Evolutionary conservation across 2,329 filamentous ascomycete genomes (phyloP).

Genomic region (Alternaria sp.): DNA sequence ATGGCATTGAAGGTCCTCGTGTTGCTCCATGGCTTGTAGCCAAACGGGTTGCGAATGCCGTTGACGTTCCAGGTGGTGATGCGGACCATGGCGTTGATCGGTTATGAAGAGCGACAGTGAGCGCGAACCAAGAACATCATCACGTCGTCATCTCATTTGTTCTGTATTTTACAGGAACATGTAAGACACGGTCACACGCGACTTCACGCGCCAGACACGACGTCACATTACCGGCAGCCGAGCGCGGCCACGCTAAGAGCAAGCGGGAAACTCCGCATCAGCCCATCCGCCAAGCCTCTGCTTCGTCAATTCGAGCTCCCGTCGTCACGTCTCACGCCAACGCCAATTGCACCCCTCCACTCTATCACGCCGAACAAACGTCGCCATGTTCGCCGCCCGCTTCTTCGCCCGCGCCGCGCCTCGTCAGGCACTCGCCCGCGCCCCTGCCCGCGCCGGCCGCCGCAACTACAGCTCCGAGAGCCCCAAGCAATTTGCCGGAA

Average conservation of each 20-base stretch:
- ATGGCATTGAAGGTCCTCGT: conserved; percentile 66
- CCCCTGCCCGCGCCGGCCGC: conserved; percentile 66
- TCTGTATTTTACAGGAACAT: not conserved
- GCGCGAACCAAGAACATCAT: conserved; percentile 9
- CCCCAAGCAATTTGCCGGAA: conserved; percentile 62
- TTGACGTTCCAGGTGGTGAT: conserved; percentile 70
- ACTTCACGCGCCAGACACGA: conserved; percentile 23
- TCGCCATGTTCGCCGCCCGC: conserved; percentile 45
- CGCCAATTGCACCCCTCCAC: conserved; percentile 36
- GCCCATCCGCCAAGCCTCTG: conserved; percentile 22
- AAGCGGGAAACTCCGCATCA: conserved; percentile 19
- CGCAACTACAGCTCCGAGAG: conserved; percentile 73
- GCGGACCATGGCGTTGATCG: conserved; percentile 63
- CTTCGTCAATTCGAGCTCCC: conserved; percentile 29
- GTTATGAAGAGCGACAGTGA: conserved; percentile 11
- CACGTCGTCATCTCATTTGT: not conserved
- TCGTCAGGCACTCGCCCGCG: conserved; percentile 64
- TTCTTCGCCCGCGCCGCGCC: conserved; percentile 54
- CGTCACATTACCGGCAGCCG: conserved; percentile 28
- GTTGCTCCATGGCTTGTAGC: conserved; percentile 59
- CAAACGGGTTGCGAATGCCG: conserved; percentile 61
- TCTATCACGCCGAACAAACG: conserved; percentile 30
- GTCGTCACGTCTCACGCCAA: conserved; percentile 28
- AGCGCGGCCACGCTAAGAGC: conserved; percentile 30
- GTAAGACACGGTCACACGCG: conserved; percentile 10